Evolutionary conservation across 495 filamentous ascomycete species (phyloP), one percentile per base, ranked within the genome.

Genomic region (Penicillium coffeae): DNA sequence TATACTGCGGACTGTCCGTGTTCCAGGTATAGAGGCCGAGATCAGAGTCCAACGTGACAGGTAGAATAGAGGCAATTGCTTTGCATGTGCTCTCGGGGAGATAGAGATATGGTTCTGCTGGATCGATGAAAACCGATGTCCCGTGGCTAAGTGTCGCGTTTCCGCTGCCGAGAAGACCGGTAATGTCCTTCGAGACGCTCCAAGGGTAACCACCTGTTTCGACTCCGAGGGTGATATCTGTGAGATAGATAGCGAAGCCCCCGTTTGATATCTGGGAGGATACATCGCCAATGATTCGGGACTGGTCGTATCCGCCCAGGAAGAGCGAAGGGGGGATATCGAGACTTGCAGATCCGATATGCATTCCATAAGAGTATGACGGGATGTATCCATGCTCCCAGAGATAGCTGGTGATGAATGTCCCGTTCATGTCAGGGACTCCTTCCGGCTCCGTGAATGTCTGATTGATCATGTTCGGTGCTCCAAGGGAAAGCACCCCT

Each of bases 11-110:
- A n/a, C 60, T 54, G 14, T 54, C 30, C 1, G 62, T 72, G 27
- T 80, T 68, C 78, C 77, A 80, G 27, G 71, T 54, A 51, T 78
- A 80, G 25, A 77, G 60, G 7, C 71, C 75, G 8, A 71, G 52
- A 9, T 50, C 44, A 3, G 63, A 33, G 10, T 69, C 51, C 25
- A 65, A 77, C 0, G 50, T 69, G n/a, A 79, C 68, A 1, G 77
- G 75, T 14, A 81, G 54, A 21, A 67, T 21, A 2, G 57, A 42
- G 5, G 76, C 59, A 13, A 79, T 68, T 1, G 69, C 70, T 16
- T 72, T 65, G 63, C 77, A 80, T 15, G 74, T 73, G 22, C 66
- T 63, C 36, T 64, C 51, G 1, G 77, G 74, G 2, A 80, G 59
- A 37, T 70, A 70, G 1, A 79, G 42, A 47, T 79, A 79, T 6